These are phyloP conservation scores for Penicillium sp. DNA, from an alignment of 2,329 filamentous ascomycete genomes.

Conservation along the genomic window DNA sequence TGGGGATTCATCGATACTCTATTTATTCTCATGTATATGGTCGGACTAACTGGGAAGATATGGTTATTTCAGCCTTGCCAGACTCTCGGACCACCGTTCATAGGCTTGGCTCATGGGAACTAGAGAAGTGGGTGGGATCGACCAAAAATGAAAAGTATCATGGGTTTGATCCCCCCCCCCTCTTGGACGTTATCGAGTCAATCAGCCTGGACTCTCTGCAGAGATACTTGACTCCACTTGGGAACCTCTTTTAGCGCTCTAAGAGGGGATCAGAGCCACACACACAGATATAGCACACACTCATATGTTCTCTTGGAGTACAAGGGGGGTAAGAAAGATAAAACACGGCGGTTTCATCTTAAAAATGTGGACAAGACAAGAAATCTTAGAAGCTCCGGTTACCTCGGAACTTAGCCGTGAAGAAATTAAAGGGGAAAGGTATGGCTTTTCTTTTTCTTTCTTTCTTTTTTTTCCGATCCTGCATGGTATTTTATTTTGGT, in stretches of 20 bases:
- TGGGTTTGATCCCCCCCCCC: not conserved
- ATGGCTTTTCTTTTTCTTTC: not conserved
- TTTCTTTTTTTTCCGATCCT: not conserved
- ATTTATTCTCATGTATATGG: too few species aligned
- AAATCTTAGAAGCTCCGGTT: not conserved
- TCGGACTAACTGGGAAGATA: too few species aligned
- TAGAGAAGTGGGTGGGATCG: not conserved
- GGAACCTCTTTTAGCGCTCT: not conserved
- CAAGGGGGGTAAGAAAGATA: not conserved
- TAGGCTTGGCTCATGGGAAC: not conserved
- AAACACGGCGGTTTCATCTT: conserved; percentile 1
- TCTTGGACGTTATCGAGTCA: not conserved
- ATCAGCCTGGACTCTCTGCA: not conserved
- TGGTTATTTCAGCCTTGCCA: not conserved
- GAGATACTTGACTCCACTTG: not conserved
- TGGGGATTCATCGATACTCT: too few species aligned
- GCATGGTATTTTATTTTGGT: not conserved
- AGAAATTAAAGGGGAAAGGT: not conserved
- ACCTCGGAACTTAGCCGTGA: conserved; percentile 1
- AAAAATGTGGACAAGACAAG: not conserved
- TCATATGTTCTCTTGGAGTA: too few species aligned
- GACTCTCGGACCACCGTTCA: conserved; percentile 1
- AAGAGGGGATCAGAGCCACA: not conserved
- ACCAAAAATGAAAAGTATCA: not conserved
- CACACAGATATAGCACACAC: not conserved